Percentiles rank a stretch among this genome's conserved stretches.
phyloP scores from a whole-genome alignment of 495 filamentous ascomycete genomes.

The Trichoderma virens region DNA sequence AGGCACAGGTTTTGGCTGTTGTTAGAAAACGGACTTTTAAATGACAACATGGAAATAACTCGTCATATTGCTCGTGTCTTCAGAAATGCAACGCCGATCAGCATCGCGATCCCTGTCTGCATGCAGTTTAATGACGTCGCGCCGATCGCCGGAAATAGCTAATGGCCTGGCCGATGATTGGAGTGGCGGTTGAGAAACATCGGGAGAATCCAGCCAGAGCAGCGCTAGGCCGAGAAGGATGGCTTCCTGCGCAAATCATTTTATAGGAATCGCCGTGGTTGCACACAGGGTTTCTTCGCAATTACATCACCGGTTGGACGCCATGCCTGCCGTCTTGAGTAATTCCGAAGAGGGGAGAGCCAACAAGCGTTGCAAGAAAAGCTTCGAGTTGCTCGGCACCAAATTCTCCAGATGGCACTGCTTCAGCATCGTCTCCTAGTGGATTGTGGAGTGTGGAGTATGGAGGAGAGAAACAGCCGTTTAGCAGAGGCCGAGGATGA shows the following conservation, averaged over 20 bases:
- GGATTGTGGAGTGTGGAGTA: no score
- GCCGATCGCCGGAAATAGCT: neutral
- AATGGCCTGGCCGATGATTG: neutral
- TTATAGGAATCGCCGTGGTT: neutral
- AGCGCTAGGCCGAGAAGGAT: neutral
- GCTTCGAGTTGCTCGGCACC: no score
- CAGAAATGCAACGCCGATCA: neutral
- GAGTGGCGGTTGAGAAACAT: neutral
- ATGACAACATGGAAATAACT: no score
- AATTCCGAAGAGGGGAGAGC: neutral
- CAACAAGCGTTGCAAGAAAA: no score
- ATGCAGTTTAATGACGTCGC: neutral
- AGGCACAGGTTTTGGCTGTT: no score
- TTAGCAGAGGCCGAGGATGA: neutral
- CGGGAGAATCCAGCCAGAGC: neutral
- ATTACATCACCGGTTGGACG: constrained; percentile 2
- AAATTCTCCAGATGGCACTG: neutral
- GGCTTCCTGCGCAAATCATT: neutral
- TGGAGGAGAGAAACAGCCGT: neutral
- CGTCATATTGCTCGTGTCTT: neutral
- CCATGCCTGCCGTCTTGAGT: neutral
- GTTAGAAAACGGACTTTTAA: no score
- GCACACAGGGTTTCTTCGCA: neutral
- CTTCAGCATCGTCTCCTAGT: no score
- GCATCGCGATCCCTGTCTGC: neutral